These are phyloP conservation scores for Fusarium abutilonis DNA, from an alignment of 2,329 filamentous ascomycete genomes.

Conservation along the genomic window DNA sequence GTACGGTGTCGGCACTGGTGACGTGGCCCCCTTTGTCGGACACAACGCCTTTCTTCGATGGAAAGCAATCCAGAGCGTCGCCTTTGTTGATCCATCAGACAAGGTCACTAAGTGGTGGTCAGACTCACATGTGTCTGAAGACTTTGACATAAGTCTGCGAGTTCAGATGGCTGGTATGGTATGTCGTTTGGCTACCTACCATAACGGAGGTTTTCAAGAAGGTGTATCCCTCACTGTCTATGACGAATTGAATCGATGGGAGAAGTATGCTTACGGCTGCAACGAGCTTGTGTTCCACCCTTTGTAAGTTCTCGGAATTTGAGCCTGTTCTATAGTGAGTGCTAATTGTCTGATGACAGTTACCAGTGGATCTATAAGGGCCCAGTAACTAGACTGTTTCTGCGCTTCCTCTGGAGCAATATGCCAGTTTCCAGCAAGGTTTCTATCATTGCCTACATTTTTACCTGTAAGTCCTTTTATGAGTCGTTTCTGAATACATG, in stretches of 20 bases:
- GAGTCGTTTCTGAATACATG: rapidly evolving
- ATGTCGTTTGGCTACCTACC: constrained; percentile 75
- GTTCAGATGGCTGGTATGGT: constrained; percentile 75
- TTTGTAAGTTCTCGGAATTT: constrained; percentile 51
- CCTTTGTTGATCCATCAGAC: constrained; percentile 46
- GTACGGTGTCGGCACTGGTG: constrained; percentile 75
- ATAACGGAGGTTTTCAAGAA: constrained; percentile 75
- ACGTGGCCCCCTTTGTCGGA: constrained; percentile 79
- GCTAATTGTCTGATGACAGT: constrained; percentile 13
- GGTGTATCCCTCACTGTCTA: constrained; percentile 78
- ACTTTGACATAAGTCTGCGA: constrained; percentile 79
- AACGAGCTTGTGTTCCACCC: constrained; percentile 78
- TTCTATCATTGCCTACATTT: constrained; percentile 75
- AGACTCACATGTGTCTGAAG: constrained; percentile 78
- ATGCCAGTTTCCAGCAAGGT: constrained; percentile 73
- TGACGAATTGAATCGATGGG: constrained; percentile 76
- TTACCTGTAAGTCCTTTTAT: constrained; percentile 57
- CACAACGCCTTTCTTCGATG: constrained; percentile 81
- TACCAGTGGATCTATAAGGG: constrained; percentile 67
- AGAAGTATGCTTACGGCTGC: constrained; percentile 78
- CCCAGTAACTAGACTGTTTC: constrained; percentile 68
- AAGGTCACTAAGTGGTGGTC: constrained; percentile 77
- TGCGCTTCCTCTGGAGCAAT: constrained; percentile 43
- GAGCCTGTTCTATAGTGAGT: neutral
- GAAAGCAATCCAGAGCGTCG: constrained; percentile 51